These are phyloP conservation scores for Calonectria montana DNA, from an alignment of 2,329 filamentous ascomycete genomes.

Conservation along the genomic window DNA sequence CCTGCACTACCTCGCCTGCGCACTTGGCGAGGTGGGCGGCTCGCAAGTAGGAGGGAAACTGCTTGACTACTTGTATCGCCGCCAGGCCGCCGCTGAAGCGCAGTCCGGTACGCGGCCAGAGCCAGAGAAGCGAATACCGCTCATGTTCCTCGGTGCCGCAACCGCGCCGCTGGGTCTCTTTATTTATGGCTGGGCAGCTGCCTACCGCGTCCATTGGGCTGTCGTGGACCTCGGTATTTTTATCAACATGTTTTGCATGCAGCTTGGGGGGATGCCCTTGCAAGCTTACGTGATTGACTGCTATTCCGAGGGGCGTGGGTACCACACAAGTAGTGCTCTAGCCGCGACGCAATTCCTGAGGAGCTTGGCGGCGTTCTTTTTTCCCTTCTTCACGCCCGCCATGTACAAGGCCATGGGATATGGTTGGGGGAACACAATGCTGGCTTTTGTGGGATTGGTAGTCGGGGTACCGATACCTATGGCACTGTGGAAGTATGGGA, in stretches of 20 bases:
- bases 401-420: conserved; percentile 52
- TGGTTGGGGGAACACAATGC: conserved; percentile 52
- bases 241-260: conserved; percentile 46
- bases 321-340: conserved; percentile 58
- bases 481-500: conserved; percentile 55
- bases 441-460: conserved; percentile 53
- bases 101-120: conserved; percentile 13
- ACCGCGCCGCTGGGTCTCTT: conserved; percentile 53
- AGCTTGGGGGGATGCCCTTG: conserved; percentile 46
- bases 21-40: conserved; percentile 70
- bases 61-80: conserved; percentile 53
- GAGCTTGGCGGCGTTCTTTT: conserved; percentile 59
- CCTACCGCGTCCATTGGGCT: conserved; percentile 51
- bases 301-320: conserved; percentile 49
- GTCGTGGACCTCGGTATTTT: conserved; percentile 52
- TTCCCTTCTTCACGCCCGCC: conserved; percentile 60
- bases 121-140: conserved; percentile 42
- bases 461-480: conserved; percentile 50
- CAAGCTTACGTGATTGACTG: conserved; percentile 56
- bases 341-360: conserved; percentile 59
- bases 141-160: conserved; percentile 53
- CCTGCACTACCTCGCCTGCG: conserved; percentile 73
- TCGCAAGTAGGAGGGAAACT: conserved; percentile 58
- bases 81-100: not conserved
- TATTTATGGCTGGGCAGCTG: conserved; percentile 57